Conservation (phyloP, 2,329 filamentous ascomycete genomes). For the Mycocentrospora acerina region DNA sequence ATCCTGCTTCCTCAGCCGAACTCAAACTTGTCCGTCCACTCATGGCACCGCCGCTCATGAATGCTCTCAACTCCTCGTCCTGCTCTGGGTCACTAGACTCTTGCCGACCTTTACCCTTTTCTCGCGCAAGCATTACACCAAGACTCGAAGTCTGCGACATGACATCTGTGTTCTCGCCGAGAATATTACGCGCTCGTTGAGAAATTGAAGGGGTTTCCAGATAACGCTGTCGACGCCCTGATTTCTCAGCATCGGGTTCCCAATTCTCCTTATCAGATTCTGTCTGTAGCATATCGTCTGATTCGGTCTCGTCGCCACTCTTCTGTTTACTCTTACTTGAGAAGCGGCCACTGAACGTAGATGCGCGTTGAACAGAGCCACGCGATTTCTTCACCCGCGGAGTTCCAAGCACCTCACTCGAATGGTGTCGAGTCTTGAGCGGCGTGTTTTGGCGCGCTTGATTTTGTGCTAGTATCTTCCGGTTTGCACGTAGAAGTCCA, state of each 20-base stretch:
- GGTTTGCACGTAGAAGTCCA: conserved; percentile 72
- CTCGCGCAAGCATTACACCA: conserved; percentile 38
- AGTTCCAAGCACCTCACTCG: conserved; percentile 30
- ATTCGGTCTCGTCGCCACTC: conserved; percentile 36
- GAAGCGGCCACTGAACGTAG: conserved; percentile 38
- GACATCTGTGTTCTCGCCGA: conserved; percentile 51
- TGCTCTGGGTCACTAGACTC: conserved; percentile 47
- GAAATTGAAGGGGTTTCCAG: conserved; percentile 35
- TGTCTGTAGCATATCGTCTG: conserved; percentile 55
- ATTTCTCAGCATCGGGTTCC: conserved; percentile 48
- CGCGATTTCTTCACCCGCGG: conserved; percentile 41
- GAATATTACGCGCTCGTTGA: conserved; percentile 41
- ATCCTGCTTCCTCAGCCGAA: conserved; percentile 71
- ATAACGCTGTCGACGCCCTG: conserved; percentile 31
- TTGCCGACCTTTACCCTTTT: conserved; percentile 30
- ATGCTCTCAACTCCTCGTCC: conserved; percentile 68
- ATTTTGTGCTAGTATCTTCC: conserved; percentile 55
- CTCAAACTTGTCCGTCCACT: conserved; percentile 57
- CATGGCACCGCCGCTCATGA: conserved; percentile 67
- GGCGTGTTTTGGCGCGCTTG: conserved; percentile 66
- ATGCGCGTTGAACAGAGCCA: conserved; percentile 37
- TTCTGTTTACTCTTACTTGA: conserved; percentile 30
- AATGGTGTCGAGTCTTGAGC: conserved; percentile 27
- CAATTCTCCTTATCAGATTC: conserved; percentile 98
- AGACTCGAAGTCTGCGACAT: conserved; percentile 43